Base-by-base conservation (phyloP, 192 early-diverging fungal genomes). In the Gaertneriomyces semiglobifer region DNA sequence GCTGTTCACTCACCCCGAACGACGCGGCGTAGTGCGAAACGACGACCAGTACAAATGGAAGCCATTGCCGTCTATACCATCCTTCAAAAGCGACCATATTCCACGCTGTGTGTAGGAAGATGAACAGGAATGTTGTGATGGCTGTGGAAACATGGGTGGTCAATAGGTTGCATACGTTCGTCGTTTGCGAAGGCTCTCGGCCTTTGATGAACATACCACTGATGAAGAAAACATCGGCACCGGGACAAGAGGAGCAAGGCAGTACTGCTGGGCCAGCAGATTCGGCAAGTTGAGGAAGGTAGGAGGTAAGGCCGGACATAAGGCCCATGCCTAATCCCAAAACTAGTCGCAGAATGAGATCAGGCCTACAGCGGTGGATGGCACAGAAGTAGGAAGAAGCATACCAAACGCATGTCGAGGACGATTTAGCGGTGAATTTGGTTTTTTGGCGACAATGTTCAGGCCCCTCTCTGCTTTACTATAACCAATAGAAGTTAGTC, bases 31-130 rank as follows among this genome's bases (percentile, higher is more conserved):
- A 84, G 70, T 92, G 90, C 16, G 83, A 74, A 6, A 80, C 4
- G 18, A 87, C 39, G 11, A 84, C 82, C 73, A 80, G 87, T 9
- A 64, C 56, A 43, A 84, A 70, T 44, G 84, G 76, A 39, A 66
- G 51, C 61, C 70, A 81, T 2, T 77, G 73, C 8, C 77, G 67
- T 4, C 60, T 44, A 44, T 74, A 76, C 69, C 81, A 88, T 25
- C 88, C 88, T 40, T 90, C 86, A 74, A 89, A 91, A 1, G 84
- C 81, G 38, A 91, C 71, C 74, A 91, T 85, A 77, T 83, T 90
- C 90, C 90, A 92, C 4, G 73, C 74, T 38, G 83, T 84, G 62
- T 92, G 84, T 41, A 88, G 78, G 39, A 92, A 76, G 39, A 85
- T 88, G 58, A 89, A 88, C 52, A 91, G 19, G 45, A 80, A 83